Evolutionary conservation across 2,329 filamentous ascomycete genomes (phyloP), one percentile per base, ranked within the genome.

Genomic region (Phyllosticta citrichinensis): DNA sequence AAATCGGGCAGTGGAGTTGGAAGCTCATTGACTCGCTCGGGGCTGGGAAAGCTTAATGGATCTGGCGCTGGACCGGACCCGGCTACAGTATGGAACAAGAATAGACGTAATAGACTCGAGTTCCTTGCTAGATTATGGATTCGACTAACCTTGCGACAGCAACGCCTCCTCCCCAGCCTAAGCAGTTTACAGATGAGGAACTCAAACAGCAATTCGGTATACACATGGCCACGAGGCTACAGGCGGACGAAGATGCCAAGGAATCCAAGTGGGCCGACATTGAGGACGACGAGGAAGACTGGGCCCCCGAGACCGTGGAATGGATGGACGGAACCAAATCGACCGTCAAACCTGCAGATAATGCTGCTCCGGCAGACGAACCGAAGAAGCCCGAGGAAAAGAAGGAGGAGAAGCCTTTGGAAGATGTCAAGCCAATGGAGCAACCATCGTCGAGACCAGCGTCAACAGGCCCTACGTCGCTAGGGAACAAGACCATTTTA

Each of bases 241-340:
- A 90, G 65, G 82, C 87, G 56, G 88, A 93, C 65, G 88, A 91
- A 70, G 69, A 67, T 24, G 83, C 84, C 62, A 88, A 88, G 62
- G 87, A 91, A 67, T 85, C 87, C 33, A 93, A 92, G 71, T 95
- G 90, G 90, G 90, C 89, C 24, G 90, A 95, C 69, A 92, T 93
- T 63, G 90, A 94, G 63, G 90, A 94, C 62, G 89, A 94, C 65
- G 88, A 92, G 68, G 90, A 94, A 47, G 89, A 93, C 68, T 93
- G 89, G 88, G 87, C 86, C 14, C 89, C 89, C 1, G 89, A 94
- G 65, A 85, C 87, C 58, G 91, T 94, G 65, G 89, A 89, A 62
- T 95, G 90, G 90, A 89, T 88, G 69, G 90, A 95, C 72, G 89
- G 89, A 59, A 94, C 89, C 56, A 93, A 93, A 73, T 88, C 88